Percentiles rank a stretch among this genome's conserved stretches.
Evolutionary conservation across 495 filamentous ascomycete species (phyloP).

Genomic region (Lasiosphaeris hirsuta): DNA sequence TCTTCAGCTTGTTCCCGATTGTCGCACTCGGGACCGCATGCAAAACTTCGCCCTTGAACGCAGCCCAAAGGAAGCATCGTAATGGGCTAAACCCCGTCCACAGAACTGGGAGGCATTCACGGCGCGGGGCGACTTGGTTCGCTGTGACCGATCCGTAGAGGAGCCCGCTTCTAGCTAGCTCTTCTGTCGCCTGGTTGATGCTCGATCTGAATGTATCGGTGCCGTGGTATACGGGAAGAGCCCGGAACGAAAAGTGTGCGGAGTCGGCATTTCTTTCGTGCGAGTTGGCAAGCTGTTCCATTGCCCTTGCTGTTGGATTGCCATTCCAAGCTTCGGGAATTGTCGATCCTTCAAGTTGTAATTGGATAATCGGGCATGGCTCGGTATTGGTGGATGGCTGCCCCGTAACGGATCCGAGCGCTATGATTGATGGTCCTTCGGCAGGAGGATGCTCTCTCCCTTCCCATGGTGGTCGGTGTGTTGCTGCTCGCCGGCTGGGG

Average conservation of each 20-base stretch:
- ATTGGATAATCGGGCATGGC: not conserved
- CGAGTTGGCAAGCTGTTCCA: not conserved
- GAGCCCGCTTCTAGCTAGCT: not conserved
- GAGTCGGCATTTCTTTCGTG: not conserved
- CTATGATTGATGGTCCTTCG: not conserved
- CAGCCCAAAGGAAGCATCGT: constrained; percentile 2
- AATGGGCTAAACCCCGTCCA: constrained; percentile 5
- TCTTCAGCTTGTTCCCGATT: not conserved
- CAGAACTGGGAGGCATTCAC: not conserved
- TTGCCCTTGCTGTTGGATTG: not conserved
- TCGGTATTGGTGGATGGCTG: constrained; percentile 2
- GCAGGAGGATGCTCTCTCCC: not conserved
- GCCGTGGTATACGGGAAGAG: constrained; percentile 2
- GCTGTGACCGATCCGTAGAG: not conserved
- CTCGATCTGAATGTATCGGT: not conserved
- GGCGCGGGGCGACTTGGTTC: not conserved
- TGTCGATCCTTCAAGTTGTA: not conserved
- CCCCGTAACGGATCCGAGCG: not conserved
- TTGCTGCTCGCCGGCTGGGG: not conserved
- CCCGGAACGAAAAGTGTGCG: not conserved
- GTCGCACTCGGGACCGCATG: not conserved
- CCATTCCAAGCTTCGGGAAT: not conserved
- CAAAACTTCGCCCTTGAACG: constrained; percentile 1
- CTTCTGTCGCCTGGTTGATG: not conserved
- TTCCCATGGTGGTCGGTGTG: not conserved